Evolutionary conservation across 1,139 yeast genomes (phyloP).

Genomic region (Kurtzmaniella natalensis): DNA sequence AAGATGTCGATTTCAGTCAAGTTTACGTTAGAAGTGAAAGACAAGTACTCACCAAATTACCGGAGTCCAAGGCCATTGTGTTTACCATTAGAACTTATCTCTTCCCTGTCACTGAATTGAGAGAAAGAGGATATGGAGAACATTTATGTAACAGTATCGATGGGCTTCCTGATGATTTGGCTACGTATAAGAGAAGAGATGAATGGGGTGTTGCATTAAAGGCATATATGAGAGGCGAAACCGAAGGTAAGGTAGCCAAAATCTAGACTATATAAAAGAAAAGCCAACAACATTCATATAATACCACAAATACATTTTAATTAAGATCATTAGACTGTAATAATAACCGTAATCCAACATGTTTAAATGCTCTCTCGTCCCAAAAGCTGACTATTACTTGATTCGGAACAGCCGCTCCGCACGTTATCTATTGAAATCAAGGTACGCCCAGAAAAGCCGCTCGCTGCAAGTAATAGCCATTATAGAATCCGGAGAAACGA

Average conservation of each 20-base stretch:
- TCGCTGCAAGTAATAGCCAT: too few species aligned
- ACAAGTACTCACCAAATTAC: constrained; percentile 36
- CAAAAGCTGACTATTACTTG: too few species aligned
- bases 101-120: constrained; percentile 32
- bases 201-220: constrained; percentile 67
- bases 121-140: constrained; percentile 30
- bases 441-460: too few species aligned
- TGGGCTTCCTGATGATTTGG: constrained; percentile 53
- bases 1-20: constrained; percentile 32
- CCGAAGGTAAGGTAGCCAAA: neutral
- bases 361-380: too few species aligned
- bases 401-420: too few species aligned
- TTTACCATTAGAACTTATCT: constrained; percentile 42
- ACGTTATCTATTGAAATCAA: too few species aligned
- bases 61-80: constrained; percentile 32
- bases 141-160: constrained; percentile 57
- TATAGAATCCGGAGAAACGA: too few species aligned
- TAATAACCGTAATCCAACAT: too few species aligned
- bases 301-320: too few species aligned
- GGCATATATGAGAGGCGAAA: constrained; percentile 19
- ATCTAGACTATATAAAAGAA: too few species aligned
- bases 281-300: too few species aligned
- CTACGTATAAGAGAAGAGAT: constrained; percentile 54
- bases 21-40: constrained; percentile 39
- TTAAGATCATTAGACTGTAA: too few species aligned